A percentile compares a stretch with the other conserved stretches of the same genome.
These are phyloP conservation scores for Geosmithia flava DNA, from an alignment of 2,329 filamentous ascomycete genomes.

Conservation along the genomic window DNA sequence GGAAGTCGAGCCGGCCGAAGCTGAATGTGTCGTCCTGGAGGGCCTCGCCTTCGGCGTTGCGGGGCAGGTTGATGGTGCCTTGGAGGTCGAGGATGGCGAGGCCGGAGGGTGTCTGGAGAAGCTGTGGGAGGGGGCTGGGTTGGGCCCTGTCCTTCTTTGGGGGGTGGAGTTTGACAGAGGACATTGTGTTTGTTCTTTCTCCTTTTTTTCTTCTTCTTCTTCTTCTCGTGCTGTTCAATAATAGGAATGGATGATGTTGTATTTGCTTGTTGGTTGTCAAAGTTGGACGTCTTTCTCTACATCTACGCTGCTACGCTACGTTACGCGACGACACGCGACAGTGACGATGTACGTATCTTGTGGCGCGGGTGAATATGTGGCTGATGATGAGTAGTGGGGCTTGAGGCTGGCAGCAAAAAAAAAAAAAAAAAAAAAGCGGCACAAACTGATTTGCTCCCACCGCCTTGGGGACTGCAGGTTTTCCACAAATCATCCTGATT, in stretches of 20 bases:
- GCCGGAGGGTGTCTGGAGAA: conserved; percentile 81
- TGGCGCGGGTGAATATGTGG: neutral
- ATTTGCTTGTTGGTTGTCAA: neutral
- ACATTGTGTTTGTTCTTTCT: conserved; percentile 12
- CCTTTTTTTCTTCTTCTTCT: neutral
- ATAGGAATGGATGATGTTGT: neutral
- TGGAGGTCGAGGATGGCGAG: conserved; percentile 87
- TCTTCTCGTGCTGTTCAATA: too few species aligned
- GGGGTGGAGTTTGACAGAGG: conserved; percentile 27
- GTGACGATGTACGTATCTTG: neutral
- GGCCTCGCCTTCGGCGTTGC: conserved; percentile 16
- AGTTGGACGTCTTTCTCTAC: neutral
- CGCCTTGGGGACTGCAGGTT: conserved; percentile 2
- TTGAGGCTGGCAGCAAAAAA: neutral
- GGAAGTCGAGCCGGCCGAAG: conserved; percentile 68
- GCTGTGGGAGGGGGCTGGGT: conserved; percentile 55
- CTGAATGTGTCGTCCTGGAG: conserved; percentile 10
- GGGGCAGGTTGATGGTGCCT: conserved; percentile 71
- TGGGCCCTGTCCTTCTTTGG: conserved; percentile 12
- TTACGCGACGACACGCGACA: neutral
- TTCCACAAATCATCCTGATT: neutral
- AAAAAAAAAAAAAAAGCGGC: neutral
- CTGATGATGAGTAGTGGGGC: neutral
- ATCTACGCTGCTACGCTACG: neutral
- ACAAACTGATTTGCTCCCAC: conserved; percentile 12